phyloP scores from a whole-genome alignment of 495 filamentous ascomycete species.

The Penicillium roqueforti region DNA sequence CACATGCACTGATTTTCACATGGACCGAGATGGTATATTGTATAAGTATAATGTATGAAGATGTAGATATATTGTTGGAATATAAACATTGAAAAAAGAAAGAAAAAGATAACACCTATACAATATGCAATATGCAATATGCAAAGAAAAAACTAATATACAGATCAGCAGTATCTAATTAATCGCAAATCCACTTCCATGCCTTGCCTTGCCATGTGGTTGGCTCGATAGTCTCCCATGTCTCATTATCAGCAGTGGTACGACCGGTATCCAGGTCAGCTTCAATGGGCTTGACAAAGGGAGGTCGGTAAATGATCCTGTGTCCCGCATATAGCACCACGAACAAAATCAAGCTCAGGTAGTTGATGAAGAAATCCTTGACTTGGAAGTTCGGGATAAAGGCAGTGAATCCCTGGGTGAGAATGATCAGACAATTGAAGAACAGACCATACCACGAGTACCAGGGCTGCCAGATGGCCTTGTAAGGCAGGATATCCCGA shows the following conservation, averaged over 20 bases:
- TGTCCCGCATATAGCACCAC: constrained; percentile 55
- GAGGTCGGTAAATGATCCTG: constrained; percentile 46
- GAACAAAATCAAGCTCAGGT: constrained; percentile 60
- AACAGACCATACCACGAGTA: constrained; percentile 57
- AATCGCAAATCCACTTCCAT: constrained; percentile 22
- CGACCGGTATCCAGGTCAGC: constrained; percentile 50
- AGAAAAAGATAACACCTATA: not conserved
- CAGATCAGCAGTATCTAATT: not conserved
- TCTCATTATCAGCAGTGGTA: constrained; percentile 36
- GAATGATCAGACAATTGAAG: constrained; percentile 59
- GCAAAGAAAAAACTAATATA: constrained; percentile 8
- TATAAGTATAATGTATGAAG: too few species aligned
- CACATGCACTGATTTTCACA: constrained; percentile 19
- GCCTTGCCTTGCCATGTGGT: constrained; percentile 39
- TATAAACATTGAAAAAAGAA: not conserved
- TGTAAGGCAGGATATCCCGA: constrained; percentile 55
- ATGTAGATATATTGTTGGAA: not conserved
- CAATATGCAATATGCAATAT: not conserved
- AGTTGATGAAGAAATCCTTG: constrained; percentile 56
- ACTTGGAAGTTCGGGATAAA: constrained; percentile 59
- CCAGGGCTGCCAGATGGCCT: constrained; percentile 55
- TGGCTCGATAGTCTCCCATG: constrained; percentile 42
- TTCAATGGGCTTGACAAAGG: constrained; percentile 40
- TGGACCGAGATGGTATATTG: constrained; percentile 11
- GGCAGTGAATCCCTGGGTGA: constrained; percentile 67